Percentiles rank a stretch among this genome's conserved stretches.
phyloP scores from a whole-genome alignment of 2,329 filamentous ascomycete genomes.

The Pseudopyrenochaeta lycopersici region DNA sequence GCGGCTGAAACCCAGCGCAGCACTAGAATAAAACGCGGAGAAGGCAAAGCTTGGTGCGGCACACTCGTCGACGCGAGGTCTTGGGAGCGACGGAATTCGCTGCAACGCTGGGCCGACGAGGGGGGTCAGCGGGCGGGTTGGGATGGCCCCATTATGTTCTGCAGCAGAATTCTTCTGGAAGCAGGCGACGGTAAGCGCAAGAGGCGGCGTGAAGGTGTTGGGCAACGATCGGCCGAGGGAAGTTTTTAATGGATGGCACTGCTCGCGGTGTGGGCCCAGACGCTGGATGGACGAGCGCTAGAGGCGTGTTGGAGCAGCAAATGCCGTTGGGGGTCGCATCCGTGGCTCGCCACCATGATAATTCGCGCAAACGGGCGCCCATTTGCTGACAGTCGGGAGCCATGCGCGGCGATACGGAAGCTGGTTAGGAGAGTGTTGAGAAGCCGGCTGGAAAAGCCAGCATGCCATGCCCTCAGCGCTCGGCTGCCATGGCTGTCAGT shows the following conservation, averaged over 20 bases:
- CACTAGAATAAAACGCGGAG: conserved; percentile 40
- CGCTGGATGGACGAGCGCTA: conserved; percentile 9
- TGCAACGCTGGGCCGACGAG: conserved; percentile 16
- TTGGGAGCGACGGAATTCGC: conserved; percentile 11
- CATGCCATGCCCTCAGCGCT: neutral
- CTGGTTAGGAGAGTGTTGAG: neutral
- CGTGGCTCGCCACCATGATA: conserved; percentile 18
- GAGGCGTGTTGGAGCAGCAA: conserved; percentile 5
- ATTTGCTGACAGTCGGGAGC: conserved; percentile 13
- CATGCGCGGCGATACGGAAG: neutral
- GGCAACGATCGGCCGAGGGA: conserved; percentile 18
- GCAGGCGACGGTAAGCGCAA: conserved; percentile 24
- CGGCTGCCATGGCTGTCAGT: neutral
- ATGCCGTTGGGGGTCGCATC: conserved; percentile 15
- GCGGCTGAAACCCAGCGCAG: conserved; percentile 25
- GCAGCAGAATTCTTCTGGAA: conserved; percentile 32
- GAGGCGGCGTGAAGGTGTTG: conserved; percentile 9
- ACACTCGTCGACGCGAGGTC: conserved; percentile 16
- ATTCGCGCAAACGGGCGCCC: conserved; percentile 18
- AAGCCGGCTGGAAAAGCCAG: neutral
- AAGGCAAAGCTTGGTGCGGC: conserved; percentile 22
- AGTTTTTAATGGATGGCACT: conserved; percentile 1
- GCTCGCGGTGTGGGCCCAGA: conserved; percentile 12
- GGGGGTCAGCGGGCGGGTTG: neutral
- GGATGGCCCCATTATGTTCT: neutral